Conservation (phyloP, 768 basidiomycete species). For the Boletellus ananiceps region DNA sequence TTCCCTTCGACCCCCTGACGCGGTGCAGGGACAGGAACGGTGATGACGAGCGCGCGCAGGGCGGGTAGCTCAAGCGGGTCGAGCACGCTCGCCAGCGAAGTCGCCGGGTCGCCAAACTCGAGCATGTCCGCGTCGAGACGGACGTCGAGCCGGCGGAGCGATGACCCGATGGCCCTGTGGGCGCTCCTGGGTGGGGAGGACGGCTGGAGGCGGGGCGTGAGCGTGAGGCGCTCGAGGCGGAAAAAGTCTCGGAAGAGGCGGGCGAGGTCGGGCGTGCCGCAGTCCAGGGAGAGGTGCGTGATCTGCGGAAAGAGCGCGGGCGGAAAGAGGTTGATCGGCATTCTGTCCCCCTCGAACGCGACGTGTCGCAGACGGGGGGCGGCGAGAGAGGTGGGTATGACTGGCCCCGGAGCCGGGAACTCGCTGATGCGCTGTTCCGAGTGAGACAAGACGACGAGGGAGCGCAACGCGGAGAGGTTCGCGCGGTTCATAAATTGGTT, state of each 20-base stretch:
- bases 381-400: neutral
- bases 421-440: slow-evolving; percentile 5
- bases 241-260: slow-evolving; percentile 17
- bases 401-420: neutral
- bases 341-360: slow-evolving; percentile 11
- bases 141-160: slow-evolving; percentile 15
- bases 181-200: neutral
- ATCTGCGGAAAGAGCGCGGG: slow-evolving; percentile 14
- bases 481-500: slow-evolving; percentile 13
- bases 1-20: neutral
- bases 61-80: slow-evolving; percentile 20
- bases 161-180: neutral
- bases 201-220: slow-evolving; percentile 11
- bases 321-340: slow-evolving; percentile 15
- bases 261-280: slow-evolving; percentile 17
- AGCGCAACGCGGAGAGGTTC: slow-evolving; percentile 9
- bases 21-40: neutral
- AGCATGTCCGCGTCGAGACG: slow-evolving; percentile 20
- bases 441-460: slow-evolving; percentile 17
- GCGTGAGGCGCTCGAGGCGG: slow-evolving; percentile 12
- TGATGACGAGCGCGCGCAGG: slow-evolving; percentile 14
- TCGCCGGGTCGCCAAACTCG: slow-evolving; percentile 17
- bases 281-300: slow-evolving; percentile 23
- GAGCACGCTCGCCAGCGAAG: slow-evolving; percentile 14
- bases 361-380: slow-evolving; percentile 17